phyloP scores from a whole-genome alignment of 2,329 filamentous ascomycete species.

The Aspergillus clavatus region DNA sequence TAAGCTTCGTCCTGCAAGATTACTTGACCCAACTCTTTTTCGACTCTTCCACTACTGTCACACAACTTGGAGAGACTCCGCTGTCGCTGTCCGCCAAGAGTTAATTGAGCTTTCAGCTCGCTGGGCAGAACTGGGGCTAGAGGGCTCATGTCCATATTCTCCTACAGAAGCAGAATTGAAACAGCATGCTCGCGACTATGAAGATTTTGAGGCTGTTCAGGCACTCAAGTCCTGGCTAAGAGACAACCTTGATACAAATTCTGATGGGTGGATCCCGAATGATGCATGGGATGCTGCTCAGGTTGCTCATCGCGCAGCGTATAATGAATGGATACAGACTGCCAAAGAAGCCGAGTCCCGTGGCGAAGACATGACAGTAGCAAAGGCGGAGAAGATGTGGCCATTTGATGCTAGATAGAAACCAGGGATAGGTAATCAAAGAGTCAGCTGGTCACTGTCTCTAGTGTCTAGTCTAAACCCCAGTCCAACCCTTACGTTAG shows the following conservation, averaged over 20 bases:
- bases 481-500: no score
- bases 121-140: slow-evolving; percentile 24
- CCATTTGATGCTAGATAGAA: slow-evolving; percentile 27
- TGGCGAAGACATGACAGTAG: slow-evolving; percentile 19
- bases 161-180: slow-evolving; percentile 22
- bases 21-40: slow-evolving; percentile 25
- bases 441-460: no score
- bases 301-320: slow-evolving; percentile 24
- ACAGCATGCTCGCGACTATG: slow-evolving; percentile 22
- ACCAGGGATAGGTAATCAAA: no score
- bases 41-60: slow-evolving; percentile 30
- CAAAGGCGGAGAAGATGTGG: slow-evolving; percentile 25
- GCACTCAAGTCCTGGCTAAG: slow-evolving; percentile 26
- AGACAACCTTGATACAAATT: slow-evolving; percentile 23
- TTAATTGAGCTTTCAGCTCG: slow-evolving; percentile 26
- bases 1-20: slow-evolving; percentile 22
- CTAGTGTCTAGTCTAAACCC: no score
- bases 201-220: slow-evolving; percentile 28
- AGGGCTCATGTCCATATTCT: slow-evolving; percentile 23
- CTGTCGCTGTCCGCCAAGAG: slow-evolving; percentile 25
- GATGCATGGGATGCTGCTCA: slow-evolving; percentile 25
- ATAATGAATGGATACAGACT: slow-evolving; percentile 28
- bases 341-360: slow-evolving; percentile 18
- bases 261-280: slow-evolving; percentile 31
- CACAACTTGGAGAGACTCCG: slow-evolving; percentile 26